A percentile compares a stretch with the other conserved stretches of the same genome.
Evolutionary conservation across 176 grass and related monocot genomes (phyloP).

Genomic region (Ensete ventricosum): DNA sequence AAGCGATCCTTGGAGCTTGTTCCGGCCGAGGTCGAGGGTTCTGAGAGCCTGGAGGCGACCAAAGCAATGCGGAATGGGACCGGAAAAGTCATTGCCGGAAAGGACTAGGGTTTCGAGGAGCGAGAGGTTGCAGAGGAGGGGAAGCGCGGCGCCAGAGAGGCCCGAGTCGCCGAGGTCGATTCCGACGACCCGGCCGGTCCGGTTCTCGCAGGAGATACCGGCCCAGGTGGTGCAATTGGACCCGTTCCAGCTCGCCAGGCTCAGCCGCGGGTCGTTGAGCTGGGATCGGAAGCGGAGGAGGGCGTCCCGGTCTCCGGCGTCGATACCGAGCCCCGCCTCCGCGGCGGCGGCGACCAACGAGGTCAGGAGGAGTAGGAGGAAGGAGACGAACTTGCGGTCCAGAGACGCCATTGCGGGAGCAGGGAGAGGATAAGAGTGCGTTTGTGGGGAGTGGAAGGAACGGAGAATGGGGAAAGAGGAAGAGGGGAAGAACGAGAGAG

Average conservation of each 20-base stretch:
- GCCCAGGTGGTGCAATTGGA: conserved; percentile 5
- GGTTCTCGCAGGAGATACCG: conserved; percentile 13
- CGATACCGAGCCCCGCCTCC: neutral
- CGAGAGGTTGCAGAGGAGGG: conserved; percentile 7
- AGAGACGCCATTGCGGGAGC: neutral
- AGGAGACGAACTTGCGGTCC: neutral
- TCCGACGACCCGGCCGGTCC: conserved; percentile 16
- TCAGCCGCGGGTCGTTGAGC: neutral
- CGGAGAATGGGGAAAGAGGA: neutral
- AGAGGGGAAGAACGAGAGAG: neutral
- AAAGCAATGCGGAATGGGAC: conserved; percentile 11
- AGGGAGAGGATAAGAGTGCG: neutral
- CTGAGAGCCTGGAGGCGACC: conserved; percentile 8
- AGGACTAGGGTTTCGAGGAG: conserved; percentile 16
- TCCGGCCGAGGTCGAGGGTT: conserved; percentile 13
- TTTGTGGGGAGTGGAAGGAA: neutral
- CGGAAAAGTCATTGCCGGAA: neutral
- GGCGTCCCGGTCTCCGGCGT: conserved; percentile 4
- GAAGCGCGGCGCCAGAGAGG: neutral
- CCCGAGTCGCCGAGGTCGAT: neutral
- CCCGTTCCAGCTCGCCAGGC: conserved; percentile 9
- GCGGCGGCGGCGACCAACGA: neutral
- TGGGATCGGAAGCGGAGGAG: conserved; percentile 5
- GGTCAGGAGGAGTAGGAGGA: conserved; percentile 5
- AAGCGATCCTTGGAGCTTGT: conserved; percentile 17